Percentiles rank a stretch among this genome's conserved stretches.
Conservation (phyloP, 2,329 filamentous ascomycete species). For the Grosmannia penicillata region DNA sequence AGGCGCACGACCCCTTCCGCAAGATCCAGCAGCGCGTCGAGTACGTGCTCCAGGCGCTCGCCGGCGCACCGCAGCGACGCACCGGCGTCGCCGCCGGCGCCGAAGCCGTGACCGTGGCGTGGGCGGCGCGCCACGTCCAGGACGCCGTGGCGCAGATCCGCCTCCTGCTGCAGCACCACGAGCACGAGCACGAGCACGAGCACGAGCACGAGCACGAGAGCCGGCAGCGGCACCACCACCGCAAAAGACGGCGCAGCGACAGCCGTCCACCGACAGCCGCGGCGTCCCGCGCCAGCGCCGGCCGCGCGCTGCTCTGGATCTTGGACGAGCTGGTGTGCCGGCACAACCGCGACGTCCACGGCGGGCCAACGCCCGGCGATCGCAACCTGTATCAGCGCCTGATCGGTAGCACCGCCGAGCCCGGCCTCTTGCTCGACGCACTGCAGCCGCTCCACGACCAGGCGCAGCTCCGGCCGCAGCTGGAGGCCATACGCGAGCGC, state of each 20-base stretch:
- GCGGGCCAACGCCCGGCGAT: constrained; percentile 16
- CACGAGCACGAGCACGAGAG: constrained; percentile 11
- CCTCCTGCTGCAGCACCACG: constrained; percentile 18
- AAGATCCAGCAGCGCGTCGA: constrained; percentile 31
- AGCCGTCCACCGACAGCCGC: neutral
- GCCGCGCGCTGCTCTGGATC: constrained; percentile 31
- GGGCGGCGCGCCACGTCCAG: constrained; percentile 33
- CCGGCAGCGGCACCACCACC: constrained; percentile 8
- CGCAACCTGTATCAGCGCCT: constrained; percentile 33
- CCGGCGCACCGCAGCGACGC: constrained; percentile 23
- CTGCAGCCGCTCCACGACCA: constrained; percentile 29
- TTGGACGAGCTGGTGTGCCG: constrained; percentile 26
- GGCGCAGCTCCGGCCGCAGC: constrained; percentile 25
- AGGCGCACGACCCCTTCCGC: constrained; percentile 30
- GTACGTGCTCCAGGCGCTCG: constrained; percentile 28
- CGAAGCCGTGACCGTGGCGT: constrained; percentile 22
- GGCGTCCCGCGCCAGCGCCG: constrained; percentile 27
- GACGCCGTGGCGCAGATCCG: constrained; percentile 27
- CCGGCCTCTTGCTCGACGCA: constrained; percentile 24
- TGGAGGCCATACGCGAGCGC: constrained; percentile 16
- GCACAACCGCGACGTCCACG: constrained; percentile 23
- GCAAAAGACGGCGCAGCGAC: neutral
- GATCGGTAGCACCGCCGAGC: constrained; percentile 23
- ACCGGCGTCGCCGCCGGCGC: neutral
- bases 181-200: neutral